Base-by-base conservation (phyloP, 768 basidiomycete genomes). In the Postia placenta region DNA sequence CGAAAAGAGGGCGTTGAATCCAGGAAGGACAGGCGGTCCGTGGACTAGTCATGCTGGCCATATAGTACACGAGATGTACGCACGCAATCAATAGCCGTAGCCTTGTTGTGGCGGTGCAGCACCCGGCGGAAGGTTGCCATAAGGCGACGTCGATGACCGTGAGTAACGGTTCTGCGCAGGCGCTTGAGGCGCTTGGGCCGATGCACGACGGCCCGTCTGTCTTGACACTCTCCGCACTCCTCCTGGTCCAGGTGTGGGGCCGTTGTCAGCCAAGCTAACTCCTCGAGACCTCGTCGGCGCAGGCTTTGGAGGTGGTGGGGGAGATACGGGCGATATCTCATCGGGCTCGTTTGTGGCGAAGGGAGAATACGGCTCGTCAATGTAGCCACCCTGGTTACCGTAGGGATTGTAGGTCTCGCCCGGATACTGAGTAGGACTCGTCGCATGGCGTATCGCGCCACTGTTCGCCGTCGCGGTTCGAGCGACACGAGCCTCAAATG, bases 181-280 rank as follows among this genome's bases (percentile, higher is more conserved):
- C n/a, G n/a, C n/a, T n/a, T n/a, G n/a, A 2, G 75, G 73, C 20
- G 69, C 67, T 58, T 85, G 83, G 26, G 85, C 80, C 23, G 78
- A 71, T 12, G 83, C 75, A 39, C 87, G 71, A 56, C 83, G 74
- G 33, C 68, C 68, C 7, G 71, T 60, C 41, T 76, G 80, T 58
- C 88, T 72, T 41, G 87, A 78, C 23, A 94, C 87, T 49, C 92
- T 69, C 35, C 91, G 78, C 23, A 92, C 92, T 46, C 86, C 85
- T 15, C 87, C 46, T 7, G 81, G 77, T 28, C 78, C 78, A 35
- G 87, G 83, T 2, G 93, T 87, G 33, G 90, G 91, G 12, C 94
- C 94, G 58, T 79, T 70, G 56, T 97, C 94, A 47, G 78, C 79
- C 48, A 97, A 67, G 39, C 83, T 83, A 42, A 96, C 75, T 20